Percentiles rank a stretch among this genome's conserved stretches.
Conservation (phyloP, 202 grass and related monocot species). For the Brachypodium distachyon region DNA sequence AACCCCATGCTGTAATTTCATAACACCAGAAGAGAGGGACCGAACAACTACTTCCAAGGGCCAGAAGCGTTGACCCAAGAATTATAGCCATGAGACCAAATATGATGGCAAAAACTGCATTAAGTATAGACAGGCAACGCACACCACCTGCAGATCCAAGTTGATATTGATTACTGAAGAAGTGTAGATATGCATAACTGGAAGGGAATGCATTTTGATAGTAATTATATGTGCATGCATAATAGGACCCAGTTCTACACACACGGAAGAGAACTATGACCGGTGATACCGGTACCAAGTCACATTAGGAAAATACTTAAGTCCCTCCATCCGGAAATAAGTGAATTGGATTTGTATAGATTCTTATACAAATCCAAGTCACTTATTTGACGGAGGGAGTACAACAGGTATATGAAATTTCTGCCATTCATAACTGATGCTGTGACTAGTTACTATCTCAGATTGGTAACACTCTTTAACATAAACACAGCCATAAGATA, state of each 20-base stretch:
- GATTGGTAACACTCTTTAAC: neutral
- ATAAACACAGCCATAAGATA: neutral
- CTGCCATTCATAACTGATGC: neutral
- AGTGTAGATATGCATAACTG: neutral
- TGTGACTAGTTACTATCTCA: neutral
- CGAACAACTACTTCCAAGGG: constrained; percentile 76
- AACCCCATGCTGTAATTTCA: constrained; percentile 87
- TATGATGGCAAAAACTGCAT: constrained; percentile 58
- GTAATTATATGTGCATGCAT: neutral
- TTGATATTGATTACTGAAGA: neutral
- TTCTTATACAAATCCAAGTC: too few species aligned
- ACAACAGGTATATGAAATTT: neutral
- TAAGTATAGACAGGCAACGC: constrained; percentile 77
- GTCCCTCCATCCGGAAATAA: too few species aligned
- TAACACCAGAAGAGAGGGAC: constrained; percentile 96
- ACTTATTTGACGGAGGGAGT: too few species aligned
- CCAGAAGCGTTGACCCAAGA: constrained; percentile 77
- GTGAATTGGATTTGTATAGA: too few species aligned
- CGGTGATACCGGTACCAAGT: neutral
- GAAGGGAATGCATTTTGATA: neutral
- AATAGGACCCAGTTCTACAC: neutral
- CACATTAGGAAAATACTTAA: neutral
- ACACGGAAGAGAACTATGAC: neutral
- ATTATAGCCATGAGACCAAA: constrained; percentile 86
- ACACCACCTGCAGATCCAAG: constrained; percentile 66